Evolutionary conservation across 1,139 yeast genomes (phyloP).

Genomic region (Arxiozyma slooffiae): DNA sequence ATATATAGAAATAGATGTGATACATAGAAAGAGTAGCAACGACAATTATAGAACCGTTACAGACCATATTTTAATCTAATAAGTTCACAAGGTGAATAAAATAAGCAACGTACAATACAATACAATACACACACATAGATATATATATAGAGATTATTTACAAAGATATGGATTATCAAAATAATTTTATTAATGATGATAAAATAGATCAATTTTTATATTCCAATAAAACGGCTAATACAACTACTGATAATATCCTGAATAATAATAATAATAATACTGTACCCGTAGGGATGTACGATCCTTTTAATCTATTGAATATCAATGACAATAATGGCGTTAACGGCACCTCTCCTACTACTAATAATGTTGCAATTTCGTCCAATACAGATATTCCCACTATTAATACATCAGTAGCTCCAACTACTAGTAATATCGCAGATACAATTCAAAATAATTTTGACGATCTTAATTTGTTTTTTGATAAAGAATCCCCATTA

Average conservation of each 20-base stretch:
- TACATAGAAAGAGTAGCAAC: no score
- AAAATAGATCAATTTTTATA: neutral
- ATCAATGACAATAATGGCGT: neutral
- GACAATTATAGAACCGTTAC: no score
- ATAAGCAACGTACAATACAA: no score
- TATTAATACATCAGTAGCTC: neutral
- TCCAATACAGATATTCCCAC: neutral
- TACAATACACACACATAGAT: neutral
- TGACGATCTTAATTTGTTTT: neutral
- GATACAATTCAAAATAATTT: neutral
- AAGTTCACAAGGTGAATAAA: no score
- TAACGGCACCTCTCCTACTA: neutral
- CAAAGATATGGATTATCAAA: neutral
- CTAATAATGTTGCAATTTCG: neutral
- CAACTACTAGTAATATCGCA: neutral
- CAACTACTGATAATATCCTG: neutral
- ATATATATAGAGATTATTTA: neutral
- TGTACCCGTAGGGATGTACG: neutral
- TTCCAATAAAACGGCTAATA: neutral
- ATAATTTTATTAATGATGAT: neutral
- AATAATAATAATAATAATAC: neutral
- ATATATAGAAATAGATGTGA: no score
- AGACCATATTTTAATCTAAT: no score
- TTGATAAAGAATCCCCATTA: neutral
- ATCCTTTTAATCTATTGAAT: slow-evolving; percentile 1